phyloP scores from a whole-genome alignment of 2,329 filamentous ascomycete genomes.

The Gaeumannomyces tritici region DNA sequence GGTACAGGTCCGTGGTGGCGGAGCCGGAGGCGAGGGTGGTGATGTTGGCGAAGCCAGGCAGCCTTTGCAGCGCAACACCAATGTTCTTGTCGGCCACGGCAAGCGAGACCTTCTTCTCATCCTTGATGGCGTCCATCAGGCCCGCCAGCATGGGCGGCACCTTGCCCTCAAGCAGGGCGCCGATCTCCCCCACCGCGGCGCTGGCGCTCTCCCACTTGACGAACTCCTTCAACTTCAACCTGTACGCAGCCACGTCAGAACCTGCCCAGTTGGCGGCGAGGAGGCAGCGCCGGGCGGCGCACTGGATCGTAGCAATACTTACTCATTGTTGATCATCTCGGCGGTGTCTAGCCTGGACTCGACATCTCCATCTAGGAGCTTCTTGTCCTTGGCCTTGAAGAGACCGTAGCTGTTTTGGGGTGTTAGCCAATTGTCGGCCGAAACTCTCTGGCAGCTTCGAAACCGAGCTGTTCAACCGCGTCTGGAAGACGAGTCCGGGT shows the following conservation, averaged over 20 bases:
- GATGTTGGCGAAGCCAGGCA: slow-evolving; percentile 71
- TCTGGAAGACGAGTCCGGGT: background rate
- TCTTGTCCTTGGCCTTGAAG: slow-evolving; percentile 98
- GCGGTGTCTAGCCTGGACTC: slow-evolving; percentile 62
- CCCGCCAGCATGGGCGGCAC: slow-evolving; percentile 77
- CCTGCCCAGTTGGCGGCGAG: background rate
- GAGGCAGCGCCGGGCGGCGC: slow-evolving; percentile 7
- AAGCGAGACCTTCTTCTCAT: slow-evolving; percentile 93
- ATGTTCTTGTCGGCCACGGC: slow-evolving; percentile 92
- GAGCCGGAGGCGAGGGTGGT: slow-evolving; percentile 74
- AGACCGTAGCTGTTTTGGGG: slow-evolving; percentile 73
- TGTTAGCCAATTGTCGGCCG: background rate
- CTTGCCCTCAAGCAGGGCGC: slow-evolving; percentile 84
- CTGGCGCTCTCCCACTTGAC: slow-evolving; percentile 94
- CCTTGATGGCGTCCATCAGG: slow-evolving; percentile 82
- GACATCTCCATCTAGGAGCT: slow-evolving; percentile 83
- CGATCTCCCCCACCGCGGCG: slow-evolving; percentile 81
- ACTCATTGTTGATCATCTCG: slow-evolving; percentile 81
- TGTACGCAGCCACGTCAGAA: slow-evolving; percentile 22
- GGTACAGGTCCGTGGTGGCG: slow-evolving; percentile 78
- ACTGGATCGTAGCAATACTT: slow-evolving; percentile 28
- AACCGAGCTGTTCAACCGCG: background rate
- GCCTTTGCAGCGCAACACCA: slow-evolving; percentile 82
- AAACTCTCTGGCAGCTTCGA: background rate
- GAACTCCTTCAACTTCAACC: slow-evolving; percentile 93